Conservation (phyloP, 2,329 filamentous ascomycete species). For the Aspergillus ochraceus region DNA sequence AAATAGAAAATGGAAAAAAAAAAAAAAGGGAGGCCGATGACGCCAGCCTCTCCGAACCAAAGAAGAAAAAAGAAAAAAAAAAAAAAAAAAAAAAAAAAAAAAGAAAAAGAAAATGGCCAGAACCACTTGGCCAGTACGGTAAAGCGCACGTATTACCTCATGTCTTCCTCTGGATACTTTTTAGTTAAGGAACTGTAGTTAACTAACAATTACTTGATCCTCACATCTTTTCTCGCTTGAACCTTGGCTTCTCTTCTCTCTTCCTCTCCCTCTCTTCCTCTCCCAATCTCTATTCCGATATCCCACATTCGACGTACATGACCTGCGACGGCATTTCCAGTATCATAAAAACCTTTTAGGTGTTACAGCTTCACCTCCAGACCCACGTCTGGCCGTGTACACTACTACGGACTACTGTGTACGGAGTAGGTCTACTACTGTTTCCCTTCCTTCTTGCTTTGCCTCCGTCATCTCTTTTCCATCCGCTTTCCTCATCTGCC, state of each 20-base stretch:
- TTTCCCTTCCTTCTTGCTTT: conserved; percentile 1
- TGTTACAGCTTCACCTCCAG: conserved; percentile 5
- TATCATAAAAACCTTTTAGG: not conserved
- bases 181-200: not conserved
- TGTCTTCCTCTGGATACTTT: not conserved
- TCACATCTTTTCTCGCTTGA: not conserved
- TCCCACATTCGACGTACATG: no score
- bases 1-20: not conserved
- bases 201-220: not conserved
- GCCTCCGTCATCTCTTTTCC: not conserved
- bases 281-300: not conserved
- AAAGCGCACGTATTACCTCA: not conserved
- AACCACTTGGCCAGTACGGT: not conserved
- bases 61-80: not conserved
- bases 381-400: conserved; percentile 1
- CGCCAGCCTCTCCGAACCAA: not conserved
- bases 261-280: not conserved
- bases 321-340: no score
- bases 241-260: not conserved
- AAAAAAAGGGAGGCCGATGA: not conserved
- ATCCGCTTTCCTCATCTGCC: not conserved
- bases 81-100: not conserved
- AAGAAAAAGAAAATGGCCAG: not conserved
- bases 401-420: no score
- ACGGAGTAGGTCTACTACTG: not conserved